Conservation (phyloP, 768 basidiomycete genomes). For the Tylopilus vinaceipallidus region DNA sequence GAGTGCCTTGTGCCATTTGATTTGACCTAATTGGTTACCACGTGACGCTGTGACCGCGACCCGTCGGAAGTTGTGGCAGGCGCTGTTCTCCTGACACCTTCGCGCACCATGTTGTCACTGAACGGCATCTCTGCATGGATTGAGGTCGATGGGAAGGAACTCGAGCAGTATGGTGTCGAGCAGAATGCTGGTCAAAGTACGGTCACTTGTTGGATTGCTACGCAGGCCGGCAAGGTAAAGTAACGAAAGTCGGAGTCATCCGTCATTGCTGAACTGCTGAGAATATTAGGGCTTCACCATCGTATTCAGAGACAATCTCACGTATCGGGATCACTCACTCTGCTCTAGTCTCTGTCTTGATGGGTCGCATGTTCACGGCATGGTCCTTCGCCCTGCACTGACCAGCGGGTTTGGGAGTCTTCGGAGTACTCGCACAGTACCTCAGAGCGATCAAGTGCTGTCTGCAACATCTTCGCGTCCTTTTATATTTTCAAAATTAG, state of each 20-base stretch:
- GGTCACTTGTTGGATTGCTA: constrained; percentile 31
- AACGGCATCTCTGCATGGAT: constrained; percentile 25
- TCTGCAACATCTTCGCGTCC: constrained; percentile 18
- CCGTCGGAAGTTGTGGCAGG: too few relatives aligned
- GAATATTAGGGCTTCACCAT: constrained; percentile 26
- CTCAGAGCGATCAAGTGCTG: neutral
- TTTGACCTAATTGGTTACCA: constrained; percentile 1
- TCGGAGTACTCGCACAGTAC: neutral
- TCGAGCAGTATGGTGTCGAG: constrained; percentile 28
- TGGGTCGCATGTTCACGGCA: constrained; percentile 12
- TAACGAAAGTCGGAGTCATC: neutral
- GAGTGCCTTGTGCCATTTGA: neutral
- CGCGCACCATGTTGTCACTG: constrained; percentile 21
- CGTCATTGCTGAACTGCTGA: constrained; percentile 1
- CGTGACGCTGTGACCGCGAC: constrained; percentile 20
- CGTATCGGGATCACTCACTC: constrained; percentile 8
- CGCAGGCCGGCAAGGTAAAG: constrained; percentile 28
- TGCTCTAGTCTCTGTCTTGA: constrained; percentile 15
- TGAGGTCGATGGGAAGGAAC: constrained; percentile 26
- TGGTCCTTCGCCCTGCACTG: neutral
- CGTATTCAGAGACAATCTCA: constrained; percentile 13
- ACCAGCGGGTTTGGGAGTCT: neutral
- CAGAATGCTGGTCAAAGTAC: constrained; percentile 7
- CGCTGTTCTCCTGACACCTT: too few relatives aligned
- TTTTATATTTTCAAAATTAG: constrained; percentile 29